Percentiles rank a stretch among this genome's conserved stretches.
phyloP scores from a whole-genome alignment of 495 filamentous ascomycete genomes.

The Xylaria castorea region DNA sequence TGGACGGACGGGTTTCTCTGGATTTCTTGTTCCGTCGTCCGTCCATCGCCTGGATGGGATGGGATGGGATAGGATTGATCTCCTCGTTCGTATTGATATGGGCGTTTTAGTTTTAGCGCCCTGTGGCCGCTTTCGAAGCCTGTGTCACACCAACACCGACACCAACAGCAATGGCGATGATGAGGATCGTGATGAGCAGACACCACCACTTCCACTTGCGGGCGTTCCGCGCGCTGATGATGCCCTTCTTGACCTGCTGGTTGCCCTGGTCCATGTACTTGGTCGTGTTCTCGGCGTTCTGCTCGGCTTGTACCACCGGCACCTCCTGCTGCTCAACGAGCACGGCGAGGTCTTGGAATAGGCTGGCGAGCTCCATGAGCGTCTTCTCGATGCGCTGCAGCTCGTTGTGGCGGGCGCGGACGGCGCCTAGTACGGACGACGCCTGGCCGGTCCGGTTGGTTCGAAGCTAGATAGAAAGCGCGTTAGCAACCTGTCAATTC shows the following conservation, averaged over 20 bases:
- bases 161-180: constrained; percentile 57
- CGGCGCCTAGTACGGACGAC: constrained; percentile 69
- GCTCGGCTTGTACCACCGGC: constrained; percentile 59
- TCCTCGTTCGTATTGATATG: neutral
- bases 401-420: constrained; percentile 78
- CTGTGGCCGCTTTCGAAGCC: neutral
- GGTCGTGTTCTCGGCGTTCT: constrained; percentile 61
- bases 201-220: constrained; percentile 77
- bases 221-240: constrained; percentile 61
- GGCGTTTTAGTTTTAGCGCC: neutral
- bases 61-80: neutral
- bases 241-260: constrained; percentile 65
- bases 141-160: constrained; percentile 45
- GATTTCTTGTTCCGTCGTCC: neutral
- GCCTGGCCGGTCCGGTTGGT: constrained; percentile 72
- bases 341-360: constrained; percentile 73
- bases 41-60: neutral
- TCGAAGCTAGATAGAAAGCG: constrained; percentile 60
- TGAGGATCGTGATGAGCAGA: constrained; percentile 63
- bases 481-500: neutral
- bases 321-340: constrained; percentile 68
- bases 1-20: neutral
- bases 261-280: constrained; percentile 66
- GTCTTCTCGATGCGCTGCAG: constrained; percentile 74
- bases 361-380: constrained; percentile 66